phyloP scores from a whole-genome alignment of 352 stramenopile genomes.

The Pythium biforme region DNA sequence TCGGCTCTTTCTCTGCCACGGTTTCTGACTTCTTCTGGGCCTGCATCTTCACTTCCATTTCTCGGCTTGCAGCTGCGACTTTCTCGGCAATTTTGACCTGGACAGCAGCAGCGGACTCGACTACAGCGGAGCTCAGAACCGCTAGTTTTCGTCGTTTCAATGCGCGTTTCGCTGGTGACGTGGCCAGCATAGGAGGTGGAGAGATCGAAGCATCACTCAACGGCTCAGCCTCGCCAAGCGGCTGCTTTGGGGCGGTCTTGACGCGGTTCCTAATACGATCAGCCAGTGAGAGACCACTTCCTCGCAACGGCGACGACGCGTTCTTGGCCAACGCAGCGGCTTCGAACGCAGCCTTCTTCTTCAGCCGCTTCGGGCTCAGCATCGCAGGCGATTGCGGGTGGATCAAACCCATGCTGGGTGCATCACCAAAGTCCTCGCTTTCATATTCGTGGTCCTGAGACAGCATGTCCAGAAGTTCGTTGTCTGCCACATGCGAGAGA shows the following conservation, averaged over 20 bases:
- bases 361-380: constrained; percentile 17
- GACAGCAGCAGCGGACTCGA: background rate
- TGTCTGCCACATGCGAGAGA: constrained; percentile 30
- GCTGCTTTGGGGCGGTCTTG: constrained; percentile 11
- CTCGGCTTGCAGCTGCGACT: background rate
- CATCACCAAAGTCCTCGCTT: constrained; percentile 56
- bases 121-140: background rate
- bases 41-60: background rate
- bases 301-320: constrained; percentile 9
- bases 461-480: constrained; percentile 58
- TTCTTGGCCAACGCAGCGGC: constrained; percentile 1
- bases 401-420: constrained; percentile 54
- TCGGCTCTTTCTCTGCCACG: background rate
- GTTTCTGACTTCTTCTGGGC: background rate
- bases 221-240: constrained; percentile 1
- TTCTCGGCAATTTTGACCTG: background rate
- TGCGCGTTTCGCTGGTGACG: constrained; percentile 15
- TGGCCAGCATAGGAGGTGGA: background rate
- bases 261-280: constrained; percentile 18
- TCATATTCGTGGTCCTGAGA: constrained; percentile 48
- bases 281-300: constrained; percentile 1
- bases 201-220: constrained; percentile 14
- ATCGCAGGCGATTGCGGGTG: constrained; percentile 33
- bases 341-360: constrained; percentile 6
- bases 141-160: constrained; percentile 25